A percentile compares a stretch with the other conserved stretches of the same genome.
Evolutionary conservation across 179 eudicot species (phyloP).

Genomic region (Silene noctiflora): DNA sequence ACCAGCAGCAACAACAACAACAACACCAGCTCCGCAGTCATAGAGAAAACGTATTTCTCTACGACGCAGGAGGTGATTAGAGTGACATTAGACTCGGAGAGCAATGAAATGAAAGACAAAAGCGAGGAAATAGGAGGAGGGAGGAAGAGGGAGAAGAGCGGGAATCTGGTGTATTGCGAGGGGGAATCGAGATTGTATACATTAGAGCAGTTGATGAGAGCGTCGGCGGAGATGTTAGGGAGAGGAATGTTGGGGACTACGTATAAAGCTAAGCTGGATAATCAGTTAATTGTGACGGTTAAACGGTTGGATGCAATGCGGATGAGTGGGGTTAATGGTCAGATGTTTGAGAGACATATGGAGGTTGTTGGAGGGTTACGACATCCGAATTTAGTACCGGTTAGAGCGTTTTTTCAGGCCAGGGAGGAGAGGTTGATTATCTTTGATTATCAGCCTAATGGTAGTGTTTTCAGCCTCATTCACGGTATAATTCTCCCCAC

Average conservation of each 20-base stretch:
- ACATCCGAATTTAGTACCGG: slow-evolving; percentile 83
- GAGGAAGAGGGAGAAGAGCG: slow-evolving; percentile 39
- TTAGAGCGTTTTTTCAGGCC: slow-evolving; percentile 79
- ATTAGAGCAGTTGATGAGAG: slow-evolving; percentile 80
- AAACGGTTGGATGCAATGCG: slow-evolving; percentile 75
- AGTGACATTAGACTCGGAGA: slow-evolving; percentile 22
- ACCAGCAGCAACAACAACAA: background rate
- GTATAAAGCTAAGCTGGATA: slow-evolving; percentile 75
- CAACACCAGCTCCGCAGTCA: background rate
- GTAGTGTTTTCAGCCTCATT: slow-evolving; percentile 81
- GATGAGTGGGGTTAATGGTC: slow-evolving; percentile 44
- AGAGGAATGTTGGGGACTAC: slow-evolving; percentile 84
- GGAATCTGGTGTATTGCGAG: slow-evolving; percentile 52
- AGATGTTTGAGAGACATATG: slow-evolving; percentile 64
- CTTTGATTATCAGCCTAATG: slow-evolving; percentile 82
- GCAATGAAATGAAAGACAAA: slow-evolving; percentile 52
- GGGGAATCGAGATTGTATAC: slow-evolving; percentile 49
- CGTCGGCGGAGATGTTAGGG: slow-evolving; percentile 88
- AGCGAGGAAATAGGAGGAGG: slow-evolving; percentile 18
- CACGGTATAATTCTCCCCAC: slow-evolving; percentile 45
- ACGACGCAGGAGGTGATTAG: slow-evolving; percentile 20
- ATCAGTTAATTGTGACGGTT: slow-evolving; percentile 58
- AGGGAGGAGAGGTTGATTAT: slow-evolving; percentile 67
- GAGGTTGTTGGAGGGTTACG: slow-evolving; percentile 59
- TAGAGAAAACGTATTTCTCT: slow-evolving; percentile 3